Percentiles rank a stretch among this genome's conserved stretches.
Conservation (phyloP, 73 alveolate genomes). For the Uronychia binucleata region DNA sequence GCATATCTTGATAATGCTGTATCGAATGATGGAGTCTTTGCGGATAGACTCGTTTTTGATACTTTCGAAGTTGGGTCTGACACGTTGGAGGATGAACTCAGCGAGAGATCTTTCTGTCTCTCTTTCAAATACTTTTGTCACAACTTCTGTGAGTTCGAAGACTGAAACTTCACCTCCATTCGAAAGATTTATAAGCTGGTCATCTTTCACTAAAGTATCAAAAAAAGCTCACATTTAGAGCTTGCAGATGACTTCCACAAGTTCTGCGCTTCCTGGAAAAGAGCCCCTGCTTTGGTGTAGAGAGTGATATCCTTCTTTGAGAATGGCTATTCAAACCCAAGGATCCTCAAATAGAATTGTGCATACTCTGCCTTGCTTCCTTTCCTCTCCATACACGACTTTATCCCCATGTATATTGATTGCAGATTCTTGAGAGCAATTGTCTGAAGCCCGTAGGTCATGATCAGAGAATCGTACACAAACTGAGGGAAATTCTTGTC, state of each 20-base stretch:
- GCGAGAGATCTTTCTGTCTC: neutral
- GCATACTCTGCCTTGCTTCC: conserved; percentile 11
- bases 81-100: conserved; percentile 2
- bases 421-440: conserved; percentile 42
- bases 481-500: conserved; percentile 45
- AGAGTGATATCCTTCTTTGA: conserved; percentile 19
- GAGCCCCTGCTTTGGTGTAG: conserved; percentile 11
- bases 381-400: conserved; percentile 8
- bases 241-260: conserved; percentile 21
- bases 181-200: neutral
- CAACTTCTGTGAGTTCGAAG: conserved; percentile 31
- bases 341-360: neutral
- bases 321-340: conserved; percentile 41
- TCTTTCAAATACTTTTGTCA: conserved; percentile 19
- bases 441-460: conserved; percentile 44
- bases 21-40: conserved; percentile 6
- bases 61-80: conserved; percentile 2
- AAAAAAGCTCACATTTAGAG: conserved; percentile 4
- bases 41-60: neutral
- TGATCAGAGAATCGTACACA: conserved; percentile 35
- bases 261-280: conserved; percentile 38
- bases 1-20: conserved; percentile 6
- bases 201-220: conserved; percentile 19
- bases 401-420: conserved; percentile 18
- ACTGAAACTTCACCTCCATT: conserved; percentile 46